phyloP scores from a whole-genome alignment of 768 basidiomycete species.

The Lepiota brunneoincarnata region DNA sequence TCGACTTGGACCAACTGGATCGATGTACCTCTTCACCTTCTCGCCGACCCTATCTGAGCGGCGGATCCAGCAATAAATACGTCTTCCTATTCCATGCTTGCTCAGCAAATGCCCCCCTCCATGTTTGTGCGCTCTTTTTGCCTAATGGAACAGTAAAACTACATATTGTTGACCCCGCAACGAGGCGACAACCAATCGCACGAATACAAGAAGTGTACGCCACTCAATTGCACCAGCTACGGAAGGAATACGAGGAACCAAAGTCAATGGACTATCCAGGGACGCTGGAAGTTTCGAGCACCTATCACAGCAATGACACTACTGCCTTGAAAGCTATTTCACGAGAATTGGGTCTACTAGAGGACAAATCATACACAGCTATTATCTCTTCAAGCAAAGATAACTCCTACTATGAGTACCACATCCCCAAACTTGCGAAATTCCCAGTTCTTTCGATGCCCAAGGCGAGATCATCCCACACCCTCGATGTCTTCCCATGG shows the following conservation, averaged over 20 bases:
- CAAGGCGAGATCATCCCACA: conserved; percentile 71
- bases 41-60: conserved; percentile 69
- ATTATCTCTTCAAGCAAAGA: conserved; percentile 87
- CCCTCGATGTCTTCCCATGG: conserved; percentile 86
- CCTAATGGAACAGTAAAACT: conserved; percentile 69
- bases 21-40: conserved; percentile 54
- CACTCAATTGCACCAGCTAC: conserved; percentile 56
- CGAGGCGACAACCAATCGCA: conserved; percentile 78
- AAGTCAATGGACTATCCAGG: conserved; percentile 64
- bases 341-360: conserved; percentile 76
- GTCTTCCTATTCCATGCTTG: conserved; percentile 87
- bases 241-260: conserved; percentile 34
- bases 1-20: conserved; percentile 83
- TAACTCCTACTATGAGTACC: conserved; percentile 75
- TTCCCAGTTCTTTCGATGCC: conserved; percentile 90
- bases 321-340: conserved; percentile 86
- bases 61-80: conserved; percentile 69
- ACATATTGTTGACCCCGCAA: conserved; percentile 88
- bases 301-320: conserved; percentile 76
- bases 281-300: conserved; percentile 56
- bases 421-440: conserved; percentile 66
- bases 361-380: conserved; percentile 70
- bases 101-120: conserved; percentile 69
- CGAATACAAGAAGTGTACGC: conserved; percentile 74
- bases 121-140: conserved; percentile 86